phyloP scores from a whole-genome alignment of 371 early-diverging fungal genomes.

The Ordospora colligata region DNA sequence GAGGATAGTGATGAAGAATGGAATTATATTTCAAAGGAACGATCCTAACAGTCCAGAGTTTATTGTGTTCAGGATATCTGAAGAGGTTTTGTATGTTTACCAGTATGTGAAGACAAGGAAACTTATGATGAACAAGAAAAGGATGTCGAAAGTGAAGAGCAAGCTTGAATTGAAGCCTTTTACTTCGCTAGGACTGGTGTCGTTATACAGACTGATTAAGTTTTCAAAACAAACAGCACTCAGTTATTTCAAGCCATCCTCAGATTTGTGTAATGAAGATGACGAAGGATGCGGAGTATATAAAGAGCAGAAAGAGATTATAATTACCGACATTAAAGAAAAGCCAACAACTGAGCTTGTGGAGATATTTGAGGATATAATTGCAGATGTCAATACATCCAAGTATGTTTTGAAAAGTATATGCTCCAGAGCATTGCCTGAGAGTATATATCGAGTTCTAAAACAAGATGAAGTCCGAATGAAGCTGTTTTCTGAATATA shows the following conservation, averaged over 20 bases:
- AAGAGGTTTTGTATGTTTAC: constrained; percentile 26
- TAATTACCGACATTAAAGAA: neutral
- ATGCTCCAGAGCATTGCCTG: neutral
- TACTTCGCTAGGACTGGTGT: constrained; percentile 31
- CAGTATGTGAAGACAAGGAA: constrained; percentile 22
- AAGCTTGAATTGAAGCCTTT: constrained; percentile 40
- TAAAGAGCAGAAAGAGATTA: neutral
- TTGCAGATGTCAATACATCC: neutral
- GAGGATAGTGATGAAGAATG: constrained; percentile 37
- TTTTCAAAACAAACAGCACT: constrained; percentile 23
- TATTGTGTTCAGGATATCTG: constrained; percentile 43
- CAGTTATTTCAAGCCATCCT: neutral
- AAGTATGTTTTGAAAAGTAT: neutral
- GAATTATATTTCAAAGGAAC: constrained; percentile 48
- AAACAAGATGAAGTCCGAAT: neutral
- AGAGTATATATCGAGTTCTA: neutral
- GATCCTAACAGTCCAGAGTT: constrained; percentile 54
- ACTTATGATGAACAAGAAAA: constrained; percentile 23
- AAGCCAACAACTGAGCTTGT: neutral
- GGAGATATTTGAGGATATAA: constrained; percentile 16
- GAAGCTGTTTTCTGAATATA: constrained; percentile 9
- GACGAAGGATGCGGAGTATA: neutral
- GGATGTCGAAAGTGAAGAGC: constrained; percentile 44
- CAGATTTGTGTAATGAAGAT: neutral
- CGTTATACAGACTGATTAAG: constrained; percentile 44